Evolutionary conservation across 2,329 filamentous ascomycete species (phyloP), one percentile per base, ranked within the genome.

Genomic region (Ascochyta fabae): DNA sequence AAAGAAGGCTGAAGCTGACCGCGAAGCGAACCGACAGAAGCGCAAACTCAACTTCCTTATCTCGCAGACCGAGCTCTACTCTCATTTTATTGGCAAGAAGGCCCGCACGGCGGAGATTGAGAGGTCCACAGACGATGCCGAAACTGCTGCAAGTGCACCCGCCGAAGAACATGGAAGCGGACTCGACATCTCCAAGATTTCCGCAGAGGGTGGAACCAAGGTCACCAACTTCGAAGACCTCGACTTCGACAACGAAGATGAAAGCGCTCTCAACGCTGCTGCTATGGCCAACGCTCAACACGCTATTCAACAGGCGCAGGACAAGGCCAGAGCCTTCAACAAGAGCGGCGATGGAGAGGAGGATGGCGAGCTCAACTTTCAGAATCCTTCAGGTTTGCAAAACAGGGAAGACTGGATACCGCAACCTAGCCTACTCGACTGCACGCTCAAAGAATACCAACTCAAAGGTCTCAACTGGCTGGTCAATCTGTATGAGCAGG

Each of bases 31-130:
- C 67, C 87, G 95, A 62, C 95, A 99, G 80, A 96, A 96, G 85
- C 88, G 95, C 69, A 99, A 99, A 81, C 90, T 99, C 75, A 98
- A 99, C 79, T 99, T 99, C 84, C 84, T 99, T 61, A 99, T 99
- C 76, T 97, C 94, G 1, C 95, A 99, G 79, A 99, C 95, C 0
- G 95, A 99, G 75, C 84, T 99, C 46, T 99, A 99, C 81, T 98
- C 94, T 38, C 95, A 99, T 82, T 99, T 99, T 77, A 97, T 99
- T 68, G 94, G 95, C 75, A 96, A 96, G 81, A 99, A 99, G 82
- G 96, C 98, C 78, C 96, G 96, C 80, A 98, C 94, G 1, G 90
- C 95, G 66, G 93, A 98, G 72, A 92, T 96, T 43, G 93, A 99
- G 78, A 84, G 89, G 56, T 94, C 91, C 44, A 95, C 92, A 22